Percentiles rank a stretch among this genome's conserved stretches.
These are phyloP conservation scores for Malassezia globosa DNA, from an alignment of 1,284 basidiomycete genomes.

Conservation along the genomic window DNA sequence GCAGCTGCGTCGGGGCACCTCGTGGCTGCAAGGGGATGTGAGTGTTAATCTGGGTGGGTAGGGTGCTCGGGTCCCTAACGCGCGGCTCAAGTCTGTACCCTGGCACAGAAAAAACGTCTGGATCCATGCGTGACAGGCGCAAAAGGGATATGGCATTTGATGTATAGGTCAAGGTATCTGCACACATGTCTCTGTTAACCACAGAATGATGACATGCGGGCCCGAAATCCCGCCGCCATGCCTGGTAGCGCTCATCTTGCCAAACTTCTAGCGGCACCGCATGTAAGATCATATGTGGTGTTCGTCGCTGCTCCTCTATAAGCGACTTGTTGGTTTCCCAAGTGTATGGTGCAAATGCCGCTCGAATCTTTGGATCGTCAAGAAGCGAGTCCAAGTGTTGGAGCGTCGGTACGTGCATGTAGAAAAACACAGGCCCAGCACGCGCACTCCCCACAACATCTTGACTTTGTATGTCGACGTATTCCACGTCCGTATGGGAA, in stretches of 20 bases:
- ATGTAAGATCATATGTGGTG: slow-evolving; percentile 49
- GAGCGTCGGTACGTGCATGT: slow-evolving; percentile 58
- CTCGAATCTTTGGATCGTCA: slow-evolving; percentile 31
- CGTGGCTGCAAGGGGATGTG: slow-evolving; percentile 23
- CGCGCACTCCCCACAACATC: slow-evolving; percentile 55
- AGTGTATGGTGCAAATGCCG: slow-evolving; percentile 52
- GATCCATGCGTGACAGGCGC: slow-evolving; percentile 62
- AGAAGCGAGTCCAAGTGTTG: slow-evolving; percentile 57
- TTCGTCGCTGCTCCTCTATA: slow-evolving; percentile 48
- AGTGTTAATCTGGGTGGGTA: slow-evolving; percentile 14
- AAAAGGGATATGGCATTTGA: slow-evolving; percentile 63
- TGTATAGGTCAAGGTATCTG: slow-evolving; percentile 64
- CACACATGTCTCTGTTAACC: slow-evolving; percentile 55
- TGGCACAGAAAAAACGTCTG: slow-evolving; percentile 62
- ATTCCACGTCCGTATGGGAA: slow-evolving; percentile 39
- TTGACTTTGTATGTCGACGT: slow-evolving; percentile 19
- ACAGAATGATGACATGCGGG: slow-evolving; percentile 51
- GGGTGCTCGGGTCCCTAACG: neutral
- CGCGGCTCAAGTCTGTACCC: slow-evolving; percentile 49
- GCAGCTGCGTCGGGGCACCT: slow-evolving; percentile 14
- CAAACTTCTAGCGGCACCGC: slow-evolving; percentile 46
- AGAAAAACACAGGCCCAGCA: slow-evolving; percentile 52
- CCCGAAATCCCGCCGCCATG: slow-evolving; percentile 61
- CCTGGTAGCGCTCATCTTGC: slow-evolving; percentile 58
- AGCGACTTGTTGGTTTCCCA: slow-evolving; percentile 20